phyloP scores from a whole-genome alignment of 345 rosid genomes.

The Acer negundo region DNA sequence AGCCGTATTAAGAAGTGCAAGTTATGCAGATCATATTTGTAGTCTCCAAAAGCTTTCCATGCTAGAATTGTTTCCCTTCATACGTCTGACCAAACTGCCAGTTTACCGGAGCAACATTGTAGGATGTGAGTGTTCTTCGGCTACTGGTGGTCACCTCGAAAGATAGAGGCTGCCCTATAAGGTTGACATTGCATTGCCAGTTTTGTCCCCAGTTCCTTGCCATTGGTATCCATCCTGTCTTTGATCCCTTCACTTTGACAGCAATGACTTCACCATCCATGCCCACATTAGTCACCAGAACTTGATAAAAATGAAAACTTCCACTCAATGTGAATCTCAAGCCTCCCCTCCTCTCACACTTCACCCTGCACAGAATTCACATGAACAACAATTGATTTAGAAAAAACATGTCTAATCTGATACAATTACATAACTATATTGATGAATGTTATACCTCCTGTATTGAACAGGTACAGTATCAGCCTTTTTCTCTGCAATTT shows the following conservation, averaged over 20 bases:
- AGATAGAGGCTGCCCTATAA: conserved; percentile 80
- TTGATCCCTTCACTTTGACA: conserved; percentile 87
- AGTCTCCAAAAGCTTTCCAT: background rate
- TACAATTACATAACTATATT: background rate
- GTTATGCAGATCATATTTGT: background rate
- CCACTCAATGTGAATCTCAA: conserved; percentile 79
- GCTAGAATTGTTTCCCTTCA: conserved; percentile 77
- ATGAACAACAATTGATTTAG: background rate
- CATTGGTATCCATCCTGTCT: conserved; percentile 93
- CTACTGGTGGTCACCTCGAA: conserved; percentile 75
- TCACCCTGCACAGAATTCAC: conserved; percentile 48
- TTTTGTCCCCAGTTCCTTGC: conserved; percentile 97
- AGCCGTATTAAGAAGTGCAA: background rate
- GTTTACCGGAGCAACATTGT: conserved; percentile 74
- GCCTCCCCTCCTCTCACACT: conserved; percentile 69
- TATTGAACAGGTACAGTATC: conserved; percentile 82
- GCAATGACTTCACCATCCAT: conserved; percentile 77
- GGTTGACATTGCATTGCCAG: conserved; percentile 73
- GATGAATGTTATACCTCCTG: conserved; percentile 43
- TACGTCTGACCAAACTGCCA: conserved; percentile 89
- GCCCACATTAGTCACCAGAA: conserved; percentile 78
- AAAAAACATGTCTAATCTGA: background rate
- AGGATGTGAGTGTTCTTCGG: conserved; percentile 67
- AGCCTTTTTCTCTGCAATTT: conserved; percentile 69
- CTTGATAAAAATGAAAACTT: conserved; percentile 66